phyloP scores from a whole-genome alignment of 1,284 basidiomycete genomes.

The Malassezia pachydermatis region DNA sequence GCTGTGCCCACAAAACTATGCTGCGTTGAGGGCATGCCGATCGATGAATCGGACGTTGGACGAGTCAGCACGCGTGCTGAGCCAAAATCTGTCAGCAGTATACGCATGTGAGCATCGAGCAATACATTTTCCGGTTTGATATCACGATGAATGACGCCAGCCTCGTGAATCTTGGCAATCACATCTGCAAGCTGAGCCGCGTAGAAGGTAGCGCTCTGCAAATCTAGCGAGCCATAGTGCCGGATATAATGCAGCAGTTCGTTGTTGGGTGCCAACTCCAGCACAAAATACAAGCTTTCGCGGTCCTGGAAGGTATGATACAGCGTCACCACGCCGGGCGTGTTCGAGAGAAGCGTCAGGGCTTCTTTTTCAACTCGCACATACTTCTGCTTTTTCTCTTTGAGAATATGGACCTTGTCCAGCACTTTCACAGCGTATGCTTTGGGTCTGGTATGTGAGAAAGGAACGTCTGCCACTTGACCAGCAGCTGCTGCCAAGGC shows the following conservation, averaged over 20 bases:
- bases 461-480: background rate
- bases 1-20: slow-evolving; percentile 87
- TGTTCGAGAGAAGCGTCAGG: slow-evolving; percentile 36
- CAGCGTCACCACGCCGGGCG: slow-evolving; percentile 41
- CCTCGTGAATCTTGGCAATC: slow-evolving; percentile 38
- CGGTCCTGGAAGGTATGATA: slow-evolving; percentile 47
- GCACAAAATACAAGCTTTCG: slow-evolving; percentile 44
- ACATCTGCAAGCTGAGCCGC: slow-evolving; percentile 39
- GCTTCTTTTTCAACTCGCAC: slow-evolving; percentile 46
- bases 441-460: background rate
- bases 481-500: slow-evolving; percentile 12
- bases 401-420: slow-evolving; percentile 47
- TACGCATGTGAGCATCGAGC: slow-evolving; percentile 28
- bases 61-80: slow-evolving; percentile 22
- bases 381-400: slow-evolving; percentile 48
- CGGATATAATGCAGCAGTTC: slow-evolving; percentile 41
- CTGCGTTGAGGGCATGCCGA: slow-evolving; percentile 50
- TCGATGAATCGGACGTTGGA: background rate
- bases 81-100: slow-evolving; percentile 46
- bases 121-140: slow-evolving; percentile 46
- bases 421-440: slow-evolving; percentile 45
- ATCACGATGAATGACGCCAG: slow-evolving; percentile 39
- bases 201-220: slow-evolving; percentile 27
- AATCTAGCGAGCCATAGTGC: slow-evolving; percentile 36
- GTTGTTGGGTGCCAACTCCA: slow-evolving; percentile 43